Conservation (phyloP, 495 filamentous ascomycete genomes). For the Bathelium albidoporum region DNA sequence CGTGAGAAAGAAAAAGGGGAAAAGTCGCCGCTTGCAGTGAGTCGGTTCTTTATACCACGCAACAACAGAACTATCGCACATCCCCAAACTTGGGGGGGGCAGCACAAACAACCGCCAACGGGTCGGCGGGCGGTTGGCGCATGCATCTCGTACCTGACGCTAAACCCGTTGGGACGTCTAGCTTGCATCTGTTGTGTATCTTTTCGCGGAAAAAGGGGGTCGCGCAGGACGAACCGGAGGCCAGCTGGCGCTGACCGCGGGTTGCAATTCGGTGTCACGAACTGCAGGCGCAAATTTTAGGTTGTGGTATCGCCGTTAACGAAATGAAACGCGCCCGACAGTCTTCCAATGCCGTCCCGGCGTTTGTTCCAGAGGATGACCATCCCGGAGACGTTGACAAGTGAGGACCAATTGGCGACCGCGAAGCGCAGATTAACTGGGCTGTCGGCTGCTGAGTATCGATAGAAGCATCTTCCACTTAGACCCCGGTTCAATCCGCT, state of each 20-base stretch:
- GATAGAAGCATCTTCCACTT: not conserved
- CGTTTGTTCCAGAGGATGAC: not conserved
- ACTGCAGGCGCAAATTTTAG: not conserved
- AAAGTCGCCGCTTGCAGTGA: not conserved
- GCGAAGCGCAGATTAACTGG: not conserved
- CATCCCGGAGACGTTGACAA: not conserved
- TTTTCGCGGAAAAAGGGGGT: not conserved
- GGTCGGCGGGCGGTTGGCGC: not conserved
- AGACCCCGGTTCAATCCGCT: not conserved
- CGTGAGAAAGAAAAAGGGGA: conserved; percentile 5
- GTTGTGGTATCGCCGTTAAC: not conserved
- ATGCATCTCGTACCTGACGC: conserved; percentile 5
- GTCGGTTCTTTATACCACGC: not conserved
- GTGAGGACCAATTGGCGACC: not conserved
- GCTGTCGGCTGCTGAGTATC: not conserved
- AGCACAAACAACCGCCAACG: conserved; percentile 1
- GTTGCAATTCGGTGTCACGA: not conserved
- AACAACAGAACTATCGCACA: not conserved
- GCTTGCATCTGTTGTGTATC: not conserved
- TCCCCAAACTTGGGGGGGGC: not conserved
- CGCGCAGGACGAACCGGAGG: not conserved
- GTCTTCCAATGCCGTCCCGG: not conserved
- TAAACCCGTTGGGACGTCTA: not conserved
- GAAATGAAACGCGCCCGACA: not conserved
- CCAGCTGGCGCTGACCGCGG: not conserved